phyloP scores from a whole-genome alignment of 225 moss, liverwort and hornwort species.

The Antitrichia curtipendula region DNA sequence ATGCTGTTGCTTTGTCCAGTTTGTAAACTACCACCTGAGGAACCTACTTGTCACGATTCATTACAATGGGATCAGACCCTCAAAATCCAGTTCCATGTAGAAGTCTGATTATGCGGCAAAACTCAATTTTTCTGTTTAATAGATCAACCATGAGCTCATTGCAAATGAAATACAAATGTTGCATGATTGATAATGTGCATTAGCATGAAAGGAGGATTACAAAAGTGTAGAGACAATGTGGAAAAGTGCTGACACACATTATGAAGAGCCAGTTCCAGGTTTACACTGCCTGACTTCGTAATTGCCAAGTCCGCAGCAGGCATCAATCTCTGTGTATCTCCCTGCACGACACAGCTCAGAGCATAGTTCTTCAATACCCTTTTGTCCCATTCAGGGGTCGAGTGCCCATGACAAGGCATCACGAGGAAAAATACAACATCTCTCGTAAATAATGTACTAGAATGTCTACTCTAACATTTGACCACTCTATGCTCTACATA shows the following conservation, averaged over 20 bases:
- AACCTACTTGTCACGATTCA: conserved; percentile 21
- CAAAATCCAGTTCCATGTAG: neutral
- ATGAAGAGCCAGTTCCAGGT: conserved; percentile 65
- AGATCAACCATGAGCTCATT: neutral
- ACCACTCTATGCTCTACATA: neutral
- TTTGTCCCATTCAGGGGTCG: neutral
- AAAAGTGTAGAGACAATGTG: neutral
- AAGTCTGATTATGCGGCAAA: neutral
- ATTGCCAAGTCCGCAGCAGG: conserved; percentile 71
- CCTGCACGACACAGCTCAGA: conserved; percentile 20
- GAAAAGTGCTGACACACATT: conserved; percentile 33
- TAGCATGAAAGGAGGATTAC: neutral
- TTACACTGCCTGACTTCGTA: conserved; percentile 80
- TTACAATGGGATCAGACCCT: neutral
- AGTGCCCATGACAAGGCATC: neutral
- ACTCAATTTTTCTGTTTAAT: neutral
- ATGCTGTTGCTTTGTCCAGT: conserved; percentile 62
- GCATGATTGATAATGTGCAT: neutral
- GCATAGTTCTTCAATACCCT: neutral
- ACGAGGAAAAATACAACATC: neutral
- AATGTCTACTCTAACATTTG: neutral
- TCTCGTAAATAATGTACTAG: neutral
- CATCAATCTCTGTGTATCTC: conserved; percentile 44
- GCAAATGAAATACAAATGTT: neutral
- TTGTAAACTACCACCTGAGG: conserved; percentile 92